Base-by-base conservation (phyloP, 192 early-diverging fungal species). In the Coemansia aciculifera region DNA sequence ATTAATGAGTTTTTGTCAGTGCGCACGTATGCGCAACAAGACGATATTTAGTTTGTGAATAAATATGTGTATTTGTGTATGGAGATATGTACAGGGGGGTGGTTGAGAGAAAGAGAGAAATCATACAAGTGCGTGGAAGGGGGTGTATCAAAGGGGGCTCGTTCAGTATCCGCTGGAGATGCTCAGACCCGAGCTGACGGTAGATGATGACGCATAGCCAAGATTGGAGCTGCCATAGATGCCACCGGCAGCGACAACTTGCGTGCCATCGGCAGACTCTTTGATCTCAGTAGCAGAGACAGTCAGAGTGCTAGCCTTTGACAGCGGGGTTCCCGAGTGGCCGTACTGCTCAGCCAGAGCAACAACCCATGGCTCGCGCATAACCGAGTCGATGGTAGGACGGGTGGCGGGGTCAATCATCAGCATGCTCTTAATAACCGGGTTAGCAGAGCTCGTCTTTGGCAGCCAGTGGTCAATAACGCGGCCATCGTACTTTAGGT, bases 361-460 rank as follows among this genome's bases (percentile, higher is more conserved):
- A 24, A 24, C 63, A 12, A 95, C 59, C 95, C 95, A 97, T 61
- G 86, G 81, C 71, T 94, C 89, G 32, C 75, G 71, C 59, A 92
- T 66, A 7, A 96, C 90, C 43, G 86, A 87, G 31, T 91, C 87
- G 59, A 95, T 93, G 29, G 88, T 92, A 2, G 91, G 89, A 15
- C 96, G 88, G 19, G 84, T 85, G 10, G 79, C 73, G 31, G 88
- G 79, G 66, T 94, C 90, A 15, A 89, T 85, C 31, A 85, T 71
- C 78, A 98, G 83, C 89, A 95, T 92, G 74, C 75, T 69, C 63
- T 86, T 84, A 62, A 96, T 84, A 46, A 94, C 49, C 0, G 70
- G 31, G 48, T 75, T 76, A 27, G 81, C 73, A 1, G 81, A 69
- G 17, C 61, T 72, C 59, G 38, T 31, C 56, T 69, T 66, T 39